Base-by-base conservation (phyloP, 164 flowering plant species). In the Vitis labrusca region DNA sequence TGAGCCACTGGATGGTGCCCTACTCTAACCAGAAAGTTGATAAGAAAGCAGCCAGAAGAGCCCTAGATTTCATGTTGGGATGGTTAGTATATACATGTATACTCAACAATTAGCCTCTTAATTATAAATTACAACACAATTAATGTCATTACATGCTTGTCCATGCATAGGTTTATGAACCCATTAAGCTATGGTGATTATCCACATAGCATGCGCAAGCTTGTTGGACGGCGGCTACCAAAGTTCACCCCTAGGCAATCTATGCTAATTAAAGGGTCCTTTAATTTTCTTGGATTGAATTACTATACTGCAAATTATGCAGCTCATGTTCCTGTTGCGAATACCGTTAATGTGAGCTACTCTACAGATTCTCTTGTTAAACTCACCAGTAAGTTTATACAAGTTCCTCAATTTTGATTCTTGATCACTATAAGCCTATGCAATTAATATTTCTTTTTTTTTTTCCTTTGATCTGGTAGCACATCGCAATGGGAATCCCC, bases 221-320 rank as follows among this genome's bases (percentile, higher is more conserved):
- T 78, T 0, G 79, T 70, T 5, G 68, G 79, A 13, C 15, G 71
- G 1, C 58, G 90, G 19, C 56, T 86, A 16, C 88, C 90, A 0
- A 79, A 74, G 27, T 86, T 86, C 67, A 54, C 84, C 1, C 37
- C 64, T n/a, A 71, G 80, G 50, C 74, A 89, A 61, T 79, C 83
- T 2, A 15, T 47, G 55, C 27, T 82, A 71, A 9, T 84, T 1
- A 78, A 73, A 48, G 82, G 82, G 13, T 80, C 87, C 9, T 74
- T 77, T 64, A 82, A 84, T 69, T 84, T 82, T 63, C 53, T 84
- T 7, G 88, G 85, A 27, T 52, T 84, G 10, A 84, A 84, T 64
- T 80, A 80, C 54, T 84, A 84, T 61, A 76, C 82, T 12, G 61
- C 85, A 29, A 37, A 55, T 27, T 82, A 80, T 59, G 80, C 76